Evolutionary conservation across 192 early-diverging fungal genomes (phyloP).

Genomic region (Backusella luteola): DNA sequence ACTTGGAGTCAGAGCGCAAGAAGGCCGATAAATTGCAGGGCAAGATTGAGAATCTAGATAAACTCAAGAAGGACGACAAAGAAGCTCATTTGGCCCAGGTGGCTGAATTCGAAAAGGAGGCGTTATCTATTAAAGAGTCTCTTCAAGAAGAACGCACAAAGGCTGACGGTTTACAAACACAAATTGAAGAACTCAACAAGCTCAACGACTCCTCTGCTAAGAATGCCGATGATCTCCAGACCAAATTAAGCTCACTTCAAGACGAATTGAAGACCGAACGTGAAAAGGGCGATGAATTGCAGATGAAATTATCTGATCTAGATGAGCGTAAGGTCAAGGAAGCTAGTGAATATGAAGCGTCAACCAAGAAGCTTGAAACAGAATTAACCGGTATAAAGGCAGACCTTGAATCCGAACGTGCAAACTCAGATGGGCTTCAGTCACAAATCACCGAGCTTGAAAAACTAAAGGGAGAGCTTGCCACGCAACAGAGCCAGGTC

Average conservation of each 20-base stretch:
- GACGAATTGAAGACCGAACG: not conserved
- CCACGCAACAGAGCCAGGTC: not conserved
- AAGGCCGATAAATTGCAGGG: not conserved
- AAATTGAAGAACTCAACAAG: not conserved
- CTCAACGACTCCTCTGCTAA: not conserved
- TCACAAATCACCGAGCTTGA: not conserved
- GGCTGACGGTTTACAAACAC: not conserved
- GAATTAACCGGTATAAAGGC: not conserved
- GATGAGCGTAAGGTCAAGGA: not conserved
- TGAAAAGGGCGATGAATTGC: not conserved
- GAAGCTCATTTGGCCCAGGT: not conserved
- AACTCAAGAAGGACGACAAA: not conserved
- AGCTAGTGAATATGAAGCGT: not conserved
- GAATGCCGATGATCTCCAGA: not conserved
- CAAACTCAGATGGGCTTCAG: not conserved
- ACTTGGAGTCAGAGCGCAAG: not conserved
- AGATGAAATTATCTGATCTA: not conserved
- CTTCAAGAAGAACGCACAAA: not conserved
- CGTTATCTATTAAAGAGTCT: not conserved
- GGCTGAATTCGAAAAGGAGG: not conserved
- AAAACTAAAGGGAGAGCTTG: not conserved
- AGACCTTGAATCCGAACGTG: constrained; percentile 1
- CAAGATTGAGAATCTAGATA: not conserved
- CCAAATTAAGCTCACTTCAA: not conserved
- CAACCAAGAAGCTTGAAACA: not conserved